A percentile compares a stretch with the other conserved stretches of the same genome.
These are phyloP conservation scores for Colletotrichum salicis DNA, from an alignment of 2,329 filamentous ascomycete genomes.

Conservation along the genomic window DNA sequence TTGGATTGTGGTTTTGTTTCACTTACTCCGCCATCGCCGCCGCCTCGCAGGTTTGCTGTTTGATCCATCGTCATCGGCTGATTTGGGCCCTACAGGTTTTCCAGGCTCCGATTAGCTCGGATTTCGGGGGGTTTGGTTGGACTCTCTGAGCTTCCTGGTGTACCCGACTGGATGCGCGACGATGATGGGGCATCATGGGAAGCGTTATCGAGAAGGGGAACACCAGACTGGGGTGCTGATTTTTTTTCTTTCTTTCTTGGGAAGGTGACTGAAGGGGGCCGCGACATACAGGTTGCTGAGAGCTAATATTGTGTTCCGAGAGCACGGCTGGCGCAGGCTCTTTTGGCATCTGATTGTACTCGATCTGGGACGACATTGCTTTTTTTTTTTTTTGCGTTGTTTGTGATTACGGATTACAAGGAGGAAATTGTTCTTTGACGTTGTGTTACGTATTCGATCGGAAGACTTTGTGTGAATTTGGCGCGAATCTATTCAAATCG, in stretches of 20 bases:
- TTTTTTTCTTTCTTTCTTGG: too few species aligned
- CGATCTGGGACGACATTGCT: constrained; percentile 20
- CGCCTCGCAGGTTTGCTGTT: constrained; percentile 41
- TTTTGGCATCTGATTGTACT: constrained; percentile 44
- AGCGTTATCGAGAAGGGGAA: background rate
- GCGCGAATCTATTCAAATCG: background rate
- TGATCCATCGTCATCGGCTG: constrained; percentile 48
- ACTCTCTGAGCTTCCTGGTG: background rate
- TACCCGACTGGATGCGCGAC: background rate
- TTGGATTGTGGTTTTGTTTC: background rate
- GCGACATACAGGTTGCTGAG: constrained; percentile 49
- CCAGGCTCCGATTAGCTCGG: background rate
- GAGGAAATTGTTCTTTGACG: too few species aligned
- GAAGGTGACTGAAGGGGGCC: constrained; percentile 3
- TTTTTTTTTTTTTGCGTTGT: background rate
- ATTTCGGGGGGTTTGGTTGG: too few species aligned
- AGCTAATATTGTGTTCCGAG: constrained; percentile 41
- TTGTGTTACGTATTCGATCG: too few species aligned
- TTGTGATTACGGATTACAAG: constrained; percentile 11
- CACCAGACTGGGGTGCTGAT: background rate
- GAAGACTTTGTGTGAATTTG: too few species aligned
- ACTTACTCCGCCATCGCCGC: constrained; percentile 50
- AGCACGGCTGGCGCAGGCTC: constrained; percentile 46
- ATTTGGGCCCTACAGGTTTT: constrained; percentile 42
- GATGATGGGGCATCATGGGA: background rate